Base-by-base conservation (phyloP, 257 asterid genomes). In the Solanum etuberosum region DNA sequence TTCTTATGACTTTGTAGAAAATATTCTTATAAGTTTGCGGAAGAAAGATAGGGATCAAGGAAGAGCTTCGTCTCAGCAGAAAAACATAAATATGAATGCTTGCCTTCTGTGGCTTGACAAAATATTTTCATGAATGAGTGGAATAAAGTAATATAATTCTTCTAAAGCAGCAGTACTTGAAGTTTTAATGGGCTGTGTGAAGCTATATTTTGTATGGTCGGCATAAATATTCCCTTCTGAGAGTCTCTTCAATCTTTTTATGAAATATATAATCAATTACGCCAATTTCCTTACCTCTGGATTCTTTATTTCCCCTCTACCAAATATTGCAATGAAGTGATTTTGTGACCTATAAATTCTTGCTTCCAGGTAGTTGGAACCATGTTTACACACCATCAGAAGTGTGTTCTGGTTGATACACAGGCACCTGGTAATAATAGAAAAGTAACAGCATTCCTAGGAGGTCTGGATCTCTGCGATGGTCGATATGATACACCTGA, bases 401-500 rank as follows among this genome's bases (percentile, higher is more conserved):
- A 97, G 91, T 94, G 96, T 90, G 99, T 97, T 86, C 91, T 97
- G 87, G 95, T 94, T 86, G 99, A 97, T 90, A 90, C 98, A 31
- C 98, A 97, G 89, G 99, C 98, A 37, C 20, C 84, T 86, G 98
- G 98, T 27, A 97, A 94, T 89, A 92, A 92, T 83, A 93, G 99
- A 46, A 95, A 91, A 91, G 87, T 97, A 67, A 97, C 98, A 82
- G 98, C 99, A 67, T 95, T 97, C 85, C 40, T 95, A 59, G 99
- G 99, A 27, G 99, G 99, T 82, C 86, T 97, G 77, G 99, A 97
- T 94, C 93, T 97, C 86, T 97, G 99, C 80, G 99, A 97, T 89
- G 99, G 99, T 85, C 98, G 99, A 78, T 97, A 97, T 85, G 99
- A 97, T 90, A 95, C 98, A 43, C 98, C 99, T 14, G 92, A 94